These are phyloP conservation scores for Phytopythium helicoides DNA, from an alignment of 352 stramenopile species.

Conservation along the genomic window DNA sequence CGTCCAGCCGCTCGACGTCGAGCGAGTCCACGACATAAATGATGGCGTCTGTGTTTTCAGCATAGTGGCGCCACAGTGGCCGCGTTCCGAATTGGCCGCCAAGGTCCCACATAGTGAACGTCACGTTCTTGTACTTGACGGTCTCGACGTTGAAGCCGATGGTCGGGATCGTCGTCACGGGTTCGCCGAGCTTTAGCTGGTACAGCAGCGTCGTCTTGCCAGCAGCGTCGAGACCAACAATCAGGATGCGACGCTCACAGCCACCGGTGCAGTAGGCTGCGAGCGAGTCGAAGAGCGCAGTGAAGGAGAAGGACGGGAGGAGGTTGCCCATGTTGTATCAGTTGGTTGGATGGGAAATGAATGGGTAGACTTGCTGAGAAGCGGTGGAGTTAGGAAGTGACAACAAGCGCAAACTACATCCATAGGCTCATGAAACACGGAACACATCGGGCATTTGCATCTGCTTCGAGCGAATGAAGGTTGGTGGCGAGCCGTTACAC, in stretches of 20 bases:
- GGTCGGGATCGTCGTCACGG: conserved; percentile 75
- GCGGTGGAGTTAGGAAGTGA: conserved; percentile 2
- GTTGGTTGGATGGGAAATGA: neutral
- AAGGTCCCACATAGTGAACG: conserved; percentile 87
- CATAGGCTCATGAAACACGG: too few species aligned
- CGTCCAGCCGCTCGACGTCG: conserved; percentile 46
- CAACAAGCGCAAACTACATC: too few species aligned
- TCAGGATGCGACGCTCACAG: conserved; percentile 63
- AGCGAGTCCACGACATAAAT: conserved; percentile 84
- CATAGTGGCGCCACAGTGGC: conserved; percentile 72
- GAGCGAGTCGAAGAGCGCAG: conserved; percentile 27
- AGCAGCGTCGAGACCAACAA: conserved; percentile 94
- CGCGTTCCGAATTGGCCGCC: conserved; percentile 43
- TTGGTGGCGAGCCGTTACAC: too few species aligned
- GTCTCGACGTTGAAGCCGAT: conserved; percentile 88
- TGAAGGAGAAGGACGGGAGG: conserved; percentile 30
- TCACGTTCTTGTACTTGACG: conserved; percentile 65
- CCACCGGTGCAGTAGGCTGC: conserved; percentile 27
- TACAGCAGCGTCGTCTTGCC: conserved; percentile 95
- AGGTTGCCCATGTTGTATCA: conserved; percentile 41
- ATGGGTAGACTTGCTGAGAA: neutral
- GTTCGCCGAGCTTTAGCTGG: conserved; percentile 78
- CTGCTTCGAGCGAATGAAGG: too few species aligned
- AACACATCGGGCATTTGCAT: too few species aligned
- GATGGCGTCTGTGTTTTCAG: conserved; percentile 55